Conservation (phyloP, 1,284 basidiomycete genomes). For the Irpex sp. region DNA sequence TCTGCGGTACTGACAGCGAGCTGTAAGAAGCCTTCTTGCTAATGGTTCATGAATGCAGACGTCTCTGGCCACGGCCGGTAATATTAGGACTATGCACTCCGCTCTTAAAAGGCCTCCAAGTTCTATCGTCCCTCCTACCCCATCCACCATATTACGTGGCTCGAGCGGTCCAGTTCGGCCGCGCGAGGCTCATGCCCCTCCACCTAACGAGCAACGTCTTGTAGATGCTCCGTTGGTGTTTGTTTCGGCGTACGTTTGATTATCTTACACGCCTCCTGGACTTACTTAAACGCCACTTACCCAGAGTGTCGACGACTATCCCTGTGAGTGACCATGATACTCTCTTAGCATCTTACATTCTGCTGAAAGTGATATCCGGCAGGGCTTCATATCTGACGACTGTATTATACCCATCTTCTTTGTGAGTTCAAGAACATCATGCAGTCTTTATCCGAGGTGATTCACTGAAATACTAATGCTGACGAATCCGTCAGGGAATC, state of each 20-base stretch:
- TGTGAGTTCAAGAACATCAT: conserved; percentile 4
- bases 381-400: neutral
- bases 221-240: no score
- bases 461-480: neutral
- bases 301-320: neutral
- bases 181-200: neutral
- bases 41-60: neutral
- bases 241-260: no score
- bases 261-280: neutral
- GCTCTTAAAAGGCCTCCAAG: neutral
- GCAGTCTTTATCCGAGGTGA: neutral
- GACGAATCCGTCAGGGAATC: conserved; percentile 7
- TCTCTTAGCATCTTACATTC: neutral
- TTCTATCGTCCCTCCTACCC: neutral
- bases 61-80: neutral
- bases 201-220: neutral
- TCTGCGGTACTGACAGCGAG: no score
- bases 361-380: neutral
- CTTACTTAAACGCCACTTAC: neutral
- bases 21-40: no score
- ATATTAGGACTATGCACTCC: no score
- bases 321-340: neutral
- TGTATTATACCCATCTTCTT: conserved; percentile 15
- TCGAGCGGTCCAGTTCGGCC: neutral
- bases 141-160: neutral